A percentile compares a stretch with the other conserved stretches of the same genome.
These are phyloP conservation scores for Wickerhamiella bombiphila DNA, from an alignment of 805 yeast species.

Conservation along the genomic window DNA sequence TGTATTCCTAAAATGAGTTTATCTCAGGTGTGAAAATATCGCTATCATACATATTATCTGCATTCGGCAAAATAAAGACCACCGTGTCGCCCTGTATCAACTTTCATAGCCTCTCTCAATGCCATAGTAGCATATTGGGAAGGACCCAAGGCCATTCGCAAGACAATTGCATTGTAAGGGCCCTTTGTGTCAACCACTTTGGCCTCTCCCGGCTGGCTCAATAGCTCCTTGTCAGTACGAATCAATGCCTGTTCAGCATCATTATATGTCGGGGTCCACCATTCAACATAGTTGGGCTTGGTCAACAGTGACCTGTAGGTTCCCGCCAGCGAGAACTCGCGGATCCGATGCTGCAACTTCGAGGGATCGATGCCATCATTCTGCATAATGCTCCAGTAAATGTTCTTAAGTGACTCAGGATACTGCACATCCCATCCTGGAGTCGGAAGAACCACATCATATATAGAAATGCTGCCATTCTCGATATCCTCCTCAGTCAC, in stretches of 20 bases:
- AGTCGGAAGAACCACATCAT: conserved; percentile 84
- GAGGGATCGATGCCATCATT: conserved; percentile 73
- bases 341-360: conserved; percentile 67
- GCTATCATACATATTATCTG: too few species aligned
- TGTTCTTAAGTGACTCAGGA: conserved; percentile 54
- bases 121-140: conserved; percentile 98
- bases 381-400: conserved; percentile 56
- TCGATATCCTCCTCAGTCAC: conserved; percentile 62
- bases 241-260: conserved; percentile 58
- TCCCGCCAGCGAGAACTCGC: conserved; percentile 86
- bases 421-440: conserved; percentile 91
- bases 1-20: too few species aligned
- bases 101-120: conserved; percentile 70
- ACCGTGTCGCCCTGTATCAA: conserved; percentile 18
- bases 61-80: conserved; percentile 10
- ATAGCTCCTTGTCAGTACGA: conserved; percentile 58
- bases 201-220: conserved; percentile 12
- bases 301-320: conserved; percentile 65
- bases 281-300: conserved; percentile 50
- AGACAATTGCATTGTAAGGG: conserved; percentile 48
- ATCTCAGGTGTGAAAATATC: too few species aligned
- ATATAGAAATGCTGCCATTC: conserved; percentile 44
- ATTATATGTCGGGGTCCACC: conserved; percentile 44
- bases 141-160: conserved; percentile 64
- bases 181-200: conserved; percentile 27